Percentiles rank a stretch among this genome's conserved stretches.
These are phyloP conservation scores for Helicostylum pulchrum DNA, from an alignment of 192 early-diverging fungal genomes.

Conservation along the genomic window DNA sequence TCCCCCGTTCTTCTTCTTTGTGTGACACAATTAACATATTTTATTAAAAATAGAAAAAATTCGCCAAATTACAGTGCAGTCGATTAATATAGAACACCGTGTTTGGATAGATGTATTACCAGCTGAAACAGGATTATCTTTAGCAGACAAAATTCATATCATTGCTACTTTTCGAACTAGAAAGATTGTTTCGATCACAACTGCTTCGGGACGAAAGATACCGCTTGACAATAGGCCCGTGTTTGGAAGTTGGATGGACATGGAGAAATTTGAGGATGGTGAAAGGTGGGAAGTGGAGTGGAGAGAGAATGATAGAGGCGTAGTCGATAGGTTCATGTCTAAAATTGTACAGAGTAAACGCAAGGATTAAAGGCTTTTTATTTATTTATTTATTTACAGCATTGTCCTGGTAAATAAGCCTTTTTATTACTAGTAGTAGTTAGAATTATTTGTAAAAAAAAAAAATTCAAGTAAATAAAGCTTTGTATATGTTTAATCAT, in stretches of 20 bases:
- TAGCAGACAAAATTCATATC: constrained; percentile 32
- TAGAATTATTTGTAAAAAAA: too few relatives aligned
- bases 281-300: constrained; percentile 35
- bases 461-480: neutral
- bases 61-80: constrained; percentile 33
- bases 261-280: constrained; percentile 29
- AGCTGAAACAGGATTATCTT: constrained; percentile 27
- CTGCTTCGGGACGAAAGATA: constrained; percentile 23
- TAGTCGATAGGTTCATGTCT: constrained; percentile 28
- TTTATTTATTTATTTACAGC: too few relatives aligned
- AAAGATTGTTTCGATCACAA: constrained; percentile 31
- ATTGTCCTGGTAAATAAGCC: too few relatives aligned
- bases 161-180: constrained; percentile 34
- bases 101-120: constrained; percentile 36
- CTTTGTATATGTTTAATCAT: too few relatives aligned
- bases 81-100: constrained; percentile 31
- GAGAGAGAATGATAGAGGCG: constrained; percentile 28
- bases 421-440: too few relatives aligned
- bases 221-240: constrained; percentile 31
- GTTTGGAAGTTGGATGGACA: constrained; percentile 36
- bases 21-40: neutral
- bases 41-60: constrained; percentile 19
- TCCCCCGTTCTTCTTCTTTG: neutral
- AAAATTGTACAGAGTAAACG: constrained; percentile 25
- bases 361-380: neutral